phyloP scores from a whole-genome alignment of 1,284 basidiomycete species.

The Phenoliferia sp. region DNA sequence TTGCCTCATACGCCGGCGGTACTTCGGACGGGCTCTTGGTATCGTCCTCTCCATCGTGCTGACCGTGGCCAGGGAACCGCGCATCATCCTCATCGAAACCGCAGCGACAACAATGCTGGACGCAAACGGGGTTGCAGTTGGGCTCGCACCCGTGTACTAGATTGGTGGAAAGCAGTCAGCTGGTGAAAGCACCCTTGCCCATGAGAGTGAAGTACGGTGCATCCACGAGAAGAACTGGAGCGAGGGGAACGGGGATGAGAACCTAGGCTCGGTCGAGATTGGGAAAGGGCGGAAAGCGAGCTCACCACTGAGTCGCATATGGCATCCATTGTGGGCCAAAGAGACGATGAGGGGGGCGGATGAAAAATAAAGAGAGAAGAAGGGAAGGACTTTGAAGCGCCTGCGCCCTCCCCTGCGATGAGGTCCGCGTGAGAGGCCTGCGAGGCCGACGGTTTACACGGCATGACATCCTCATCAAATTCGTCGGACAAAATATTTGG shows the following conservation, averaged over 20 bases:
- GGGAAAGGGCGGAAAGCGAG: background rate
- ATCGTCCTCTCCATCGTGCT: background rate
- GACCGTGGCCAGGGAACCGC: background rate
- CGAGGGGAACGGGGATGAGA: background rate
- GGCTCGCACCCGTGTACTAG: background rate
- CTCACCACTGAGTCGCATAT: background rate
- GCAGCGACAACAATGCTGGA: background rate
- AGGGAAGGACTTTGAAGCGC: too few relatives aligned
- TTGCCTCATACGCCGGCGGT: background rate
- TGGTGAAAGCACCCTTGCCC: background rate
- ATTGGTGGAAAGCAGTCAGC: background rate
- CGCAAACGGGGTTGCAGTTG: conserved; percentile 2
- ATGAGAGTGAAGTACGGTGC: background rate
- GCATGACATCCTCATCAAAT: too few relatives aligned
- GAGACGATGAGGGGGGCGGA: too few relatives aligned
- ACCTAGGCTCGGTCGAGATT: background rate
- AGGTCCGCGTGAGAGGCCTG: too few relatives aligned
- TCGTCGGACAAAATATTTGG: too few relatives aligned
- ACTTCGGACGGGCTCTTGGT: too few relatives aligned
- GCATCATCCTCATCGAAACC: conserved; percentile 2
- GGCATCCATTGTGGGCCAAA: background rate
- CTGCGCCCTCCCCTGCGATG: too few relatives aligned
- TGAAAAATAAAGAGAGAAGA: too few relatives aligned
- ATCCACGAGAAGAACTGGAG: background rate
- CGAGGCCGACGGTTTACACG: too few relatives aligned